Percentiles rank a stretch among this genome's conserved stretches.
Conservation (phyloP, 2,329 filamentous ascomycete genomes). For the Metarhizium rileyi region DNA sequence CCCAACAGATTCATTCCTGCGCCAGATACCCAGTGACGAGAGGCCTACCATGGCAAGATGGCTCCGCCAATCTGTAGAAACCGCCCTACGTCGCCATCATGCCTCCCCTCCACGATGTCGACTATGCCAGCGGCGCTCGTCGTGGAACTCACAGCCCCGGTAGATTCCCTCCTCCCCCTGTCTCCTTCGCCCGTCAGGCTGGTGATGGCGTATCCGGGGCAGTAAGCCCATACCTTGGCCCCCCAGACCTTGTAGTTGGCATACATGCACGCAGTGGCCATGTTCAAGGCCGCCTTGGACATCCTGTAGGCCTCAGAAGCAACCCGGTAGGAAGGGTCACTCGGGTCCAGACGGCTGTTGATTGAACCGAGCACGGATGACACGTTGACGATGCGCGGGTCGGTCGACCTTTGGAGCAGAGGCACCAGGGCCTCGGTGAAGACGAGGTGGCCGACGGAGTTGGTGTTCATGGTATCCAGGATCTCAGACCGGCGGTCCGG, state of each 20-base stretch:
- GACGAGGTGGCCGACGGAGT: constrained; percentile 20
- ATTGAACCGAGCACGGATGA: constrained; percentile 24
- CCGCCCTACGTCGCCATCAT: constrained; percentile 9
- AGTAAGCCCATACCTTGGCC: constrained; percentile 23
- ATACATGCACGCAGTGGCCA: constrained; percentile 22
- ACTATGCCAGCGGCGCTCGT: constrained; percentile 1
- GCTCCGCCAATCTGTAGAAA: not conserved
- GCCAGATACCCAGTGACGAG: not conserved
- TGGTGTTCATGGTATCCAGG: constrained; percentile 33
- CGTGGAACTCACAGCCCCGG: constrained; percentile 1
- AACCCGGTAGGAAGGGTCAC: not conserved
- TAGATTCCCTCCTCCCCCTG: constrained; percentile 2
- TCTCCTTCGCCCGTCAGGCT: constrained; percentile 17
- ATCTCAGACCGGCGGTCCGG: constrained; percentile 13
- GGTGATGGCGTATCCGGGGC: constrained; percentile 23
- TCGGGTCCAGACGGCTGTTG: constrained; percentile 10
- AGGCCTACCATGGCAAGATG: not conserved
- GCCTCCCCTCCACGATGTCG: constrained; percentile 9
- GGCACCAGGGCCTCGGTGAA: constrained; percentile 22
- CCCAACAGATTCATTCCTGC: not conserved
- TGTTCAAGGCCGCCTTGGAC: constrained; percentile 28
- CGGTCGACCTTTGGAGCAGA: constrained; percentile 19
- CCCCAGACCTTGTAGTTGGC: constrained; percentile 17
- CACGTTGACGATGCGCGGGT: constrained; percentile 23
- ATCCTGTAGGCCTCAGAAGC: constrained; percentile 18